Percentiles rank a stretch among this genome's conserved stretches.
Evolutionary conservation across 2,329 filamentous ascomycete species (phyloP).

Genomic region (Bipolaris gigantea): DNA sequence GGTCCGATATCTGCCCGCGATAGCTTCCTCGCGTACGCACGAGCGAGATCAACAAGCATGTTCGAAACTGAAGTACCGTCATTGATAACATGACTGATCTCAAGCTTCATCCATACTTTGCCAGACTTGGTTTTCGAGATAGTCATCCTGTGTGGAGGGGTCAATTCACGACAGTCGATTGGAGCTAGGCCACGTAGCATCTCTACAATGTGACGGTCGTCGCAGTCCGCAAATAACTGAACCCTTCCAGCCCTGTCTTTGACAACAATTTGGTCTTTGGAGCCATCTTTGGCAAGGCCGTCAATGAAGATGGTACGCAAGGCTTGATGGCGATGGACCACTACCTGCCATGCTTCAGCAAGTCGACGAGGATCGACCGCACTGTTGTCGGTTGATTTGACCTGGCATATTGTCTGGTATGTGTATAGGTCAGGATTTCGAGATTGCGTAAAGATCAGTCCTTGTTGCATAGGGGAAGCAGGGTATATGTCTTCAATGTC

Average conservation of each 20-base stretch:
- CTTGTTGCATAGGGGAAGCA: constrained; percentile 38
- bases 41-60: constrained; percentile 50
- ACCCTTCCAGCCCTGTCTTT: constrained; percentile 33
- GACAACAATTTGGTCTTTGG: constrained; percentile 40
- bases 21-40: constrained; percentile 51
- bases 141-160: constrained; percentile 51
- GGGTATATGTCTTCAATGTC: constrained; percentile 39
- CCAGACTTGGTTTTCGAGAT: constrained; percentile 48
- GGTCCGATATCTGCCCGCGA: constrained; percentile 40
- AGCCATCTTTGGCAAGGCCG: constrained; percentile 36
- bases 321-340: constrained; percentile 38
- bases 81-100: constrained; percentile 55
- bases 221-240: constrained; percentile 26
- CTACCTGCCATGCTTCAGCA: constrained; percentile 40
- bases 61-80: constrained; percentile 57
- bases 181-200: constrained; percentile 25
- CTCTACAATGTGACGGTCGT: constrained; percentile 21
- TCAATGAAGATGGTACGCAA: constrained; percentile 42
- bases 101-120: constrained; percentile 51
- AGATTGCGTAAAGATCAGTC: constrained; percentile 35
- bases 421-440: constrained; percentile 35
- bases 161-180: constrained; percentile 33
- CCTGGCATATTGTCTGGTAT: constrained; percentile 36
- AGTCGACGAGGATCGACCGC: constrained; percentile 30
- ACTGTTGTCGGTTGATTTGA: constrained; percentile 23